Base-by-base conservation (phyloP, 2,329 filamentous ascomycete genomes). In the Fusarium stilboides region DNA sequence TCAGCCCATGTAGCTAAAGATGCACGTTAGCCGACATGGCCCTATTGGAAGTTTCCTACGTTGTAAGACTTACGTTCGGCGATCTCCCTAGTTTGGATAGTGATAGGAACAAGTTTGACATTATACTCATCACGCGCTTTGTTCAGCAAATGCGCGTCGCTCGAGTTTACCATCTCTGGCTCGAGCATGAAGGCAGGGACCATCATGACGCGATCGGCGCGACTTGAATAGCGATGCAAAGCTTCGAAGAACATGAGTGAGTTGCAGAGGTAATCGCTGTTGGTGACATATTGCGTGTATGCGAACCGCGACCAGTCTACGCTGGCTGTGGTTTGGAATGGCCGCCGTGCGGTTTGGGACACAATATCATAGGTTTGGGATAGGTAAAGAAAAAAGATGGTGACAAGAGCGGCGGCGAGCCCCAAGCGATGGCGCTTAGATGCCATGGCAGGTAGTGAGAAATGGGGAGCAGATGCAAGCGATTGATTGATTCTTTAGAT, bases 1-100 rank as follows among this genome's bases (percentile, higher is more conserved):
- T 87, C 85, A 58, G 88, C 86, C 89, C 89, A 91, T 3, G 88
- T 88, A 22, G 79, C 82, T 78, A 19, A n/a, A 13, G 6, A n/a
- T 20, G 5, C n/a, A 17, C 1, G 6, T 52, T 10, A 49, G 20
- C 26, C 3, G 10, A 28, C 10, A 28, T 28, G 8, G 10, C 10
- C 26, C 3, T 9, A 28, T 28, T 28, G 10, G 10, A 28, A 9
- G 8, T 10, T 28, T 5, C 17, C 2, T 6, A 17, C n/a, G 42
- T 3, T 8, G 22, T 13, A 17, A 6, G 2, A n/a, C 77, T 69
- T 75, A 82, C 82, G 53, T 47, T 82, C 81, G 13, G 57, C 70
- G 6, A 76, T 74, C 15, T 74, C 34, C 31, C 76, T 74, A 46
- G 77, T 75, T 53, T 84, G 80, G 5, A 85, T 59, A 2, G 77